phyloP scores from a whole-genome alignment of 208 protist species.

The Trypanosomatidae sp. region DNA sequence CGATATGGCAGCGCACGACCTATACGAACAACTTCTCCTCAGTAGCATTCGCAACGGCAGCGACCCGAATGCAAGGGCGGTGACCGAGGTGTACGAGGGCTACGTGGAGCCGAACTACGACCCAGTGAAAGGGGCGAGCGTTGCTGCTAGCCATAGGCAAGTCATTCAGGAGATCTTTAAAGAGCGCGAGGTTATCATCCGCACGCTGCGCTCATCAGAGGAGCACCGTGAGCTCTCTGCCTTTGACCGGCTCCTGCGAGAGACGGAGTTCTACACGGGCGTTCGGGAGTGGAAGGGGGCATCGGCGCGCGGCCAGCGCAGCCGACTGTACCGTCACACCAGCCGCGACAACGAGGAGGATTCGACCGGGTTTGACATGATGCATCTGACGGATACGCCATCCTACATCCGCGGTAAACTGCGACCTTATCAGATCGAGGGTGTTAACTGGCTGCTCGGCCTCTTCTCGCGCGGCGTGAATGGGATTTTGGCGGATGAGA shows the following conservation, averaged over 20 bases:
- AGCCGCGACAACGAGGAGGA: conserved; percentile 40
- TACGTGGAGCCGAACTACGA: conserved; percentile 77
- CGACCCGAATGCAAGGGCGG: conserved; percentile 66
- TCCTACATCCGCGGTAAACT: conserved; percentile 92
- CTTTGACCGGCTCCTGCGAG: conserved; percentile 75
- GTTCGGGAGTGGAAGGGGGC: conserved; percentile 68
- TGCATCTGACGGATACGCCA: conserved; percentile 83
- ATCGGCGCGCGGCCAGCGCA: conserved; percentile 13
- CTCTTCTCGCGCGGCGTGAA: conserved; percentile 97
- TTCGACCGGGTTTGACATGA: conserved; percentile 52
- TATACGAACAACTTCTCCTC: conserved; percentile 86
- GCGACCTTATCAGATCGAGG: conserved; percentile 97
- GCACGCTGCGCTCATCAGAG: conserved; percentile 52
- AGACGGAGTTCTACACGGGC: conserved; percentile 90
- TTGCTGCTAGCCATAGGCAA: conserved; percentile 40
- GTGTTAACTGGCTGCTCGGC: conserved; percentile 98
- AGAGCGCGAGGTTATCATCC: conserved; percentile 72
- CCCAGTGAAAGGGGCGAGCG: conserved; percentile 29
- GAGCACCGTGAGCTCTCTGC: conserved; percentile 58
- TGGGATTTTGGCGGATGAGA: conserved; percentile 99
- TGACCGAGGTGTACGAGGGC: conserved; percentile 60
- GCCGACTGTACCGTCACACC: conserved; percentile 27
- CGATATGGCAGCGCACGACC: conserved; percentile 64
- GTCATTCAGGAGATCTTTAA: conserved; percentile 42
- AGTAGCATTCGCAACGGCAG: conserved; percentile 61